Evolutionary conservation across 768 basidiomycete species (phyloP).

Genomic region (Podaxis mareebaensis): DNA sequence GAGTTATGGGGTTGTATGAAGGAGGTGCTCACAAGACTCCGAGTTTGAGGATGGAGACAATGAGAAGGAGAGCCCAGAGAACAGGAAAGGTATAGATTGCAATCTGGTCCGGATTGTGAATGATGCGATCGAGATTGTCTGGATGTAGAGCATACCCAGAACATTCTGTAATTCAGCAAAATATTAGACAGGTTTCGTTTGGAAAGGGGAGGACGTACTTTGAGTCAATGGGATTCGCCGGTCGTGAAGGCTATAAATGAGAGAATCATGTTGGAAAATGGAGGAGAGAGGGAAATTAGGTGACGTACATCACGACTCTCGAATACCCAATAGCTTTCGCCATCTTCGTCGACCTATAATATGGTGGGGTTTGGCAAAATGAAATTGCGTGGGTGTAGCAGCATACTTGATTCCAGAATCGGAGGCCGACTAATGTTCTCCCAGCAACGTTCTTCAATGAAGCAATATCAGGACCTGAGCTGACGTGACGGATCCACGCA

Average conservation of each 20-base stretch:
- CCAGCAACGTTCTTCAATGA: slow-evolving; percentile 83
- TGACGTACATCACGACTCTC: slow-evolving; percentile 88
- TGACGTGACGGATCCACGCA: background rate
- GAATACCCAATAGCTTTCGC: slow-evolving; percentile 96
- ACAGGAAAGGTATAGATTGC: slow-evolving; percentile 89
- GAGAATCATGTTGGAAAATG: background rate
- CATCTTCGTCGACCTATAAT: slow-evolving; percentile 88
- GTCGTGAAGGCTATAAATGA: slow-evolving; percentile 70
- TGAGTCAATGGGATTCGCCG: slow-evolving; percentile 85
- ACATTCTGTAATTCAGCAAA: slow-evolving; percentile 67
- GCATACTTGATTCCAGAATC: slow-evolving; percentile 94
- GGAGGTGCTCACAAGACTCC: slow-evolving; percentile 70
- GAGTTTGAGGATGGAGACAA: slow-evolving; percentile 89
- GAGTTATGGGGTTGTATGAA: background rate
- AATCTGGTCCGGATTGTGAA: slow-evolving; percentile 44
- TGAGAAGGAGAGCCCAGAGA: slow-evolving; percentile 83
- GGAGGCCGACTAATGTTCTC: slow-evolving; percentile 87
- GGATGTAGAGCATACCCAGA: slow-evolving; percentile 62
- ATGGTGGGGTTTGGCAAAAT: slow-evolving; percentile 3
- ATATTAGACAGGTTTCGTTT: background rate
- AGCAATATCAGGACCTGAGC: background rate
- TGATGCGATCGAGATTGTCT: background rate
- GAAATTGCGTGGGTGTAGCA: background rate
- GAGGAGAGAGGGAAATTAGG: background rate
- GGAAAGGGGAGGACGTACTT: slow-evolving; percentile 48